Conservation (phyloP, 768 basidiomycete species). For the Tylopilus rubrobrunneus region DNA sequence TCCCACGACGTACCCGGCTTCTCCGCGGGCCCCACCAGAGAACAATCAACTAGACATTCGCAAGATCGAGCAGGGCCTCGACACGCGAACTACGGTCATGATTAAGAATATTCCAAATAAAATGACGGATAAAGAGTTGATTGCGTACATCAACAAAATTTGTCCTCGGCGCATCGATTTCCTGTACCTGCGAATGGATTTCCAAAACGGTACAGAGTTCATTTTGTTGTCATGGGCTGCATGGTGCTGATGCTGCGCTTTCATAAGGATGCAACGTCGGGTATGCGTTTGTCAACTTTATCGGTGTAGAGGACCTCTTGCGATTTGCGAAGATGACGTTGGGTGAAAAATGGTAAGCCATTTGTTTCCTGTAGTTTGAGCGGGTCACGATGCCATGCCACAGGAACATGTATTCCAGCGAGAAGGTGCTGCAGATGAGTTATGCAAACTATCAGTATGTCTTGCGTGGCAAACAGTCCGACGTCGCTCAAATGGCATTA, state of each 20-base stretch:
- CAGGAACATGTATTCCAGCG: conserved; percentile 91
- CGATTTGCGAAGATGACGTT: conserved; percentile 69
- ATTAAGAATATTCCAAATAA: conserved; percentile 93
- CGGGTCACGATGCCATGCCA: conserved; percentile 1
- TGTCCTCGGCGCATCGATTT: conserved; percentile 81
- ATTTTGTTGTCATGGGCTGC: background rate
- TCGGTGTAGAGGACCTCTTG: conserved; percentile 70
- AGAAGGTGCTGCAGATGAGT: conserved; percentile 87
- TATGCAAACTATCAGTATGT: conserved; percentile 90
- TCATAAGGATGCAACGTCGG: conserved; percentile 68
- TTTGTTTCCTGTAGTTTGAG: background rate
- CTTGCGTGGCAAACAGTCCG: background rate
- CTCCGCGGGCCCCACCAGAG: conserved; percentile 32
- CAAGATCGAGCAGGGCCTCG: conserved; percentile 71
- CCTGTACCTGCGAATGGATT: conserved; percentile 84
- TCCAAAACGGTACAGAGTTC: conserved; percentile 59
- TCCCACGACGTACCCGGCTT: conserved; percentile 22
- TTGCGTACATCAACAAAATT: conserved; percentile 63
- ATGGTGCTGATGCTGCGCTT: conserved; percentile 1
- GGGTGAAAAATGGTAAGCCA: conserved; percentile 73
- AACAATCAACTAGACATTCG: conserved; percentile 63
- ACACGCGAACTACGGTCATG: conserved; percentile 84
- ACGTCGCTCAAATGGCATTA: conserved; percentile 7
- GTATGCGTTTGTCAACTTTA: conserved; percentile 90
- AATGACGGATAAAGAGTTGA: conserved; percentile 73